Conservation (phyloP, 257 asterid species). For the Lithospermum erythrorhizon region DNA sequence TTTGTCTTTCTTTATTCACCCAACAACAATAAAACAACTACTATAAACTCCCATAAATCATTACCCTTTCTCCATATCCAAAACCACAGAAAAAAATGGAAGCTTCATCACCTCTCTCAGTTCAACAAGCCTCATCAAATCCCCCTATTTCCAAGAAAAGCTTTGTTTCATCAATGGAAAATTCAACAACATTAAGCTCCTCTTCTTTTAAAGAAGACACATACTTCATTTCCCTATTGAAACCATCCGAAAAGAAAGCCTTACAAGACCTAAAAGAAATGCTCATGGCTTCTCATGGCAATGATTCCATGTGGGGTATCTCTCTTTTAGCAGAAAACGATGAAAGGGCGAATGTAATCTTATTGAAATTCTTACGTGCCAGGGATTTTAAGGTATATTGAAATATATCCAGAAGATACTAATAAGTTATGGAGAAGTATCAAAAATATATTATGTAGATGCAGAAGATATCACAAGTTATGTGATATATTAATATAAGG, state of each 20-base stretch:
- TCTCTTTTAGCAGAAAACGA: slow-evolving; percentile 31
- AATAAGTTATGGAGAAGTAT: no score
- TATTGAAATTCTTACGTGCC: slow-evolving; percentile 82
- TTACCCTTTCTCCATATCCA: no score
- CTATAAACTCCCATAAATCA: no score
- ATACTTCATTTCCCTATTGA: slow-evolving; percentile 59
- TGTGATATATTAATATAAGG: no score
- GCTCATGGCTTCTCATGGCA: slow-evolving; percentile 24
- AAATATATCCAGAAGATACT: no score
- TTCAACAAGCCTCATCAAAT: slow-evolving; percentile 24
- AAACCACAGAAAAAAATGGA: slow-evolving; percentile 25
- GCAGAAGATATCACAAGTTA: no score
- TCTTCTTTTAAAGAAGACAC: slow-evolving; percentile 84
- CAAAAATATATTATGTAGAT: no score
- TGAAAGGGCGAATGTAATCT: slow-evolving; percentile 60
- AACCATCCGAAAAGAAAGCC: slow-evolving; percentile 48
- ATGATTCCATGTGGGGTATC: slow-evolving; percentile 64
- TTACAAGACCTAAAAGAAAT: slow-evolving; percentile 51
- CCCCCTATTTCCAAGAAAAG: slow-evolving; percentile 35
- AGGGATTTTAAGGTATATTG: slow-evolving; percentile 71
- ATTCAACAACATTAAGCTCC: slow-evolving; percentile 37
- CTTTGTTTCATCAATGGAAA: slow-evolving; percentile 46
- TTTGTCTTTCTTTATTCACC: not conserved
- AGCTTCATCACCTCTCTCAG: slow-evolving; percentile 26
- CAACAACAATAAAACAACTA: not conserved